phyloP scores from a whole-genome alignment of 495 filamentous ascomycete species.

The Penicillium argentinense region DNA sequence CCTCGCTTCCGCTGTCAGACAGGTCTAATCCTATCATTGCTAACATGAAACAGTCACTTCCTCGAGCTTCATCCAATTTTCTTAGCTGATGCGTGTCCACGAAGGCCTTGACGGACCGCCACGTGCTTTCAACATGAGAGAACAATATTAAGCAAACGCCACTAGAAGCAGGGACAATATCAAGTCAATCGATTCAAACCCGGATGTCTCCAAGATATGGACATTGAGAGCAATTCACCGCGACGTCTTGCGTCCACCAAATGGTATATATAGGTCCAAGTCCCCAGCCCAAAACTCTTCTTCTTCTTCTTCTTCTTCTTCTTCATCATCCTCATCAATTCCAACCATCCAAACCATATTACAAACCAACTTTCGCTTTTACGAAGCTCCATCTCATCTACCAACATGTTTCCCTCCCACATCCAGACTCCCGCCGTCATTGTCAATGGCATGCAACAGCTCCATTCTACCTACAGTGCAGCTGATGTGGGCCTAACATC shows the following conservation, averaged over 20 bases:
- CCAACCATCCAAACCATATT: constrained; percentile 8
- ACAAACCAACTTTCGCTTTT: constrained; percentile 28
- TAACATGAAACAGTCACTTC: no score
- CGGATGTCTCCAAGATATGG: no score
- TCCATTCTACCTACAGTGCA: constrained; percentile 1
- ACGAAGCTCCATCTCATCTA: constrained; percentile 21
- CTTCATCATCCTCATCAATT: constrained; percentile 16
- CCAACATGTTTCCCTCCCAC: constrained; percentile 37
- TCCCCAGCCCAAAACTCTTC: constrained; percentile 1
- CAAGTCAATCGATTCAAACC: background rate
- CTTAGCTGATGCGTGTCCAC: background rate
- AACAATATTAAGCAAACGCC: constrained; percentile 10
- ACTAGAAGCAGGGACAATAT: constrained; percentile 13
- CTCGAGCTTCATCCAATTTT: background rate
- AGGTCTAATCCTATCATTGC: no score
- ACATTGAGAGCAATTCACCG: no score
- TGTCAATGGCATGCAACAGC: constrained; percentile 30
- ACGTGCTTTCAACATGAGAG: constrained; percentile 5
- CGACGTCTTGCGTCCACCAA: background rate
- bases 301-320: constrained; percentile 11
- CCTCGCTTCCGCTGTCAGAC: background rate
- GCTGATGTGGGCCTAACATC: no score
- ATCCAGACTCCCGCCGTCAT: constrained; percentile 29
- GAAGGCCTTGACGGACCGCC: background rate
- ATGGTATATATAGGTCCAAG: constrained; percentile 11